Percentiles rank a stretch among this genome's conserved stretches.
Conservation (phyloP, 2,329 filamentous ascomycete genomes). For the Trichoderma simmonsii region DNA sequence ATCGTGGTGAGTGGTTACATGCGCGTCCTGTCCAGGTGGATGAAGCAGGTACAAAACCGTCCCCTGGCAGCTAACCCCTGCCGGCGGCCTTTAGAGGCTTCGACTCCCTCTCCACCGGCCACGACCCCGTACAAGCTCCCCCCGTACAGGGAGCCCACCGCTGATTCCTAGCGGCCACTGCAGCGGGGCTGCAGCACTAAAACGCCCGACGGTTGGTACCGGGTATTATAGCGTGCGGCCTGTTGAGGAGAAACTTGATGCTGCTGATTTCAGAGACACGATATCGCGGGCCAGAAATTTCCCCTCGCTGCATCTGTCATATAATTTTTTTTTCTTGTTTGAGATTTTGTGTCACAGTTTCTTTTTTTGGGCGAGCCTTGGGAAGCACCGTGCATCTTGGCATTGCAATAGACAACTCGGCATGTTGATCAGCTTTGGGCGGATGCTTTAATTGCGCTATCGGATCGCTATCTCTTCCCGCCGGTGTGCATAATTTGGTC, state of each 20-base stretch:
- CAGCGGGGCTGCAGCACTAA: conserved; percentile 12
- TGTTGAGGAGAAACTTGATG: neutral
- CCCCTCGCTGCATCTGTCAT: conserved; percentile 13
- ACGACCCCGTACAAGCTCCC: conserved; percentile 9
- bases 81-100: neutral
- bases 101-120: neutral
- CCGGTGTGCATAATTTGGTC: conserved; percentile 14
- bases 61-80: conserved; percentile 6
- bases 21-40: neutral
- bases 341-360: conserved; percentile 3
- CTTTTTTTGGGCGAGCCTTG: neutral
- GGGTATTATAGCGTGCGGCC: neutral
- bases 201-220: conserved; percentile 5
- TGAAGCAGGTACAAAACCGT: neutral
- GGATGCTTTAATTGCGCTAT: conserved; percentile 17
- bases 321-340: neutral
- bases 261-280: neutral
- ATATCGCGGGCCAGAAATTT: conserved; percentile 14
- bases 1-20: neutral
- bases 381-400: neutral
- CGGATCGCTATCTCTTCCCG: conserved; percentile 17
- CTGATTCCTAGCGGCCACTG: conserved; percentile 10
- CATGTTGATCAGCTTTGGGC: conserved; percentile 3
- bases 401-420: neutral
- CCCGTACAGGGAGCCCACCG: conserved; percentile 8